Evolutionary conservation across 805 yeast genomes (phyloP).

Genomic region (Jamesozyma piceae): DNA sequence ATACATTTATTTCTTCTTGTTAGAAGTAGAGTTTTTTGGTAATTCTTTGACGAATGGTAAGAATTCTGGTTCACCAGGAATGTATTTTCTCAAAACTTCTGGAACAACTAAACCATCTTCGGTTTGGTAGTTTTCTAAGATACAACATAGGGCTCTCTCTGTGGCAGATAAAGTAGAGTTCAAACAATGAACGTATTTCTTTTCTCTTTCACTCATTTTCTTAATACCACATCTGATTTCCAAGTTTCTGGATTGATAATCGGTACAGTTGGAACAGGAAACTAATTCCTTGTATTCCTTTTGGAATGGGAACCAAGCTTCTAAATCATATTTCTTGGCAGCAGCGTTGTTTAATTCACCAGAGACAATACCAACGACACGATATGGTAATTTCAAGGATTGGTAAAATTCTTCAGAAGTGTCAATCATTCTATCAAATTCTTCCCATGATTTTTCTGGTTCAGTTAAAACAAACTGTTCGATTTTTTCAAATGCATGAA

Average conservation of each 20-base stretch:
- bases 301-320: slow-evolving; percentile 99
- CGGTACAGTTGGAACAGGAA: slow-evolving; percentile 98
- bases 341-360: slow-evolving; percentile 99
- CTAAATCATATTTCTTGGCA: slow-evolving; percentile 96
- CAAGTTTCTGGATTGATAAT: slow-evolving; percentile 95
- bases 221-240: slow-evolving; percentile 98
- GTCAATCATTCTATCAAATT: slow-evolving; percentile 91
- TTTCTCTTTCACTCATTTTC: slow-evolving; percentile 87
- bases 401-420: slow-evolving; percentile 88
- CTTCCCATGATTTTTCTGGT: slow-evolving; percentile 97
- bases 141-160: slow-evolving; percentile 95
- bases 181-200: slow-evolving; percentile 96
- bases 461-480: slow-evolving; percentile 94
- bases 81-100: slow-evolving; percentile 88
- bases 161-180: slow-evolving; percentile 97
- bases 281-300: slow-evolving; percentile 96
- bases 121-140: slow-evolving; percentile 94
- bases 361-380: slow-evolving; percentile 95
- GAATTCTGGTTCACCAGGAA: slow-evolving; percentile 98
- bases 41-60: slow-evolving; percentile 82
- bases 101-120: slow-evolving; percentile 92
- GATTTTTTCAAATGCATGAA: slow-evolving; percentile 95
- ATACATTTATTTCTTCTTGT: slow-evolving; percentile 32
- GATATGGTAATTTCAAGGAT: slow-evolving; percentile 85
- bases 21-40: slow-evolving; percentile 88